Percentiles rank a stretch among this genome's conserved stretches.
Conservation (phyloP, 2,329 filamentous ascomycete genomes). For the Chaetothyriales sp. region DNA sequence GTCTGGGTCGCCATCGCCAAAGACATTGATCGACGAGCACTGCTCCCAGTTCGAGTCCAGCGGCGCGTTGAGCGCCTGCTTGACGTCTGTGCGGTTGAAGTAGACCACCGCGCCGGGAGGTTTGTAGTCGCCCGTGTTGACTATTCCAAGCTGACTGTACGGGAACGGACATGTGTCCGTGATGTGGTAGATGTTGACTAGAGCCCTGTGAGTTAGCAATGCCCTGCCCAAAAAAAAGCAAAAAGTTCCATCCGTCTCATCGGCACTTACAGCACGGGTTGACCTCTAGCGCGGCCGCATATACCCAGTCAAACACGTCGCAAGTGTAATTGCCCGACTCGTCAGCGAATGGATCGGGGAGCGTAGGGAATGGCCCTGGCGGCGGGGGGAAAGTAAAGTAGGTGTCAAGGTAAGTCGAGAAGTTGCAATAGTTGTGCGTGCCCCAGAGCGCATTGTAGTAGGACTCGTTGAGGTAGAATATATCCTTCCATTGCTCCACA, state of each 20-base stretch:
- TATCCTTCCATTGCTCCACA: conserved; percentile 11
- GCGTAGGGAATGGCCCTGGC: conserved; percentile 8
- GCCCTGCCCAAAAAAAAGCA: no score
- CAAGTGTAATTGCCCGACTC: conserved; percentile 9
- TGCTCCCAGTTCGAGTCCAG: conserved; percentile 28
- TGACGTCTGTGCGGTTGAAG: conserved; percentile 39
- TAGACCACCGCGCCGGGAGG: conserved; percentile 29
- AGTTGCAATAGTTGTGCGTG: conserved; percentile 31
- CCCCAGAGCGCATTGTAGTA: conserved; percentile 23
- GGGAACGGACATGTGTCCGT: conserved; percentile 55
- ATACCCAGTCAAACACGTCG: conserved; percentile 6
- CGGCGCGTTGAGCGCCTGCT: conserved; percentile 34
- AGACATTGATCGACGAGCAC: conserved; percentile 29
- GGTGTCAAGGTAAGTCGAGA: conserved; percentile 31
- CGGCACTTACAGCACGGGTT: conserved; percentile 51
- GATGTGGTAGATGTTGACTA: conserved; percentile 55
- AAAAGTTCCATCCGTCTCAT: not conserved
- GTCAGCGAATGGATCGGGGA: conserved; percentile 4
- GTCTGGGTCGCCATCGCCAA: conserved; percentile 21
- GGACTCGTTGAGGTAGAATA: conserved; percentile 12
- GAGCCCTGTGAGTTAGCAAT: not conserved
- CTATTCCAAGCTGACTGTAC: conserved; percentile 53
- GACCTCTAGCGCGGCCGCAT: conserved; percentile 3
- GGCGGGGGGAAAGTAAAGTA: conserved; percentile 52
- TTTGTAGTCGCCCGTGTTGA: conserved; percentile 21